Conservation (phyloP, 495 filamentous ascomycete species). For the Penicillium steckii region DNA sequence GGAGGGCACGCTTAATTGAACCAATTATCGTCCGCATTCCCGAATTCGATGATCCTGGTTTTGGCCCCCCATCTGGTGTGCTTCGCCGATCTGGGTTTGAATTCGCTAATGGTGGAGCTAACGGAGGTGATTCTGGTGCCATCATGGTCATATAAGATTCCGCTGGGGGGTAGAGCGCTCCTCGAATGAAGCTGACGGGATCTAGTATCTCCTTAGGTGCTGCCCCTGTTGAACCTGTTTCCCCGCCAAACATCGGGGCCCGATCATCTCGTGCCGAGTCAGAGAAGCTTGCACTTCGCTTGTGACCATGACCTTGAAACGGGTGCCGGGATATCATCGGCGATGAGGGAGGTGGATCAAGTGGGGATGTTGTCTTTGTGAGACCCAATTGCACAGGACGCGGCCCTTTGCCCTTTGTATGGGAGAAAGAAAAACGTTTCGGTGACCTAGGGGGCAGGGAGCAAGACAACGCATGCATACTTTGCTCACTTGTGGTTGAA, state of each 20-base stretch:
- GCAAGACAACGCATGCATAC: slow-evolving; percentile 72
- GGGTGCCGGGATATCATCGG: slow-evolving; percentile 33
- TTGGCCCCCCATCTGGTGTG: slow-evolving; percentile 30
- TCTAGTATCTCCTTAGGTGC: slow-evolving; percentile 58
- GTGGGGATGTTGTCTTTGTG: slow-evolving; percentile 18
- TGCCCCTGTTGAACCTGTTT: slow-evolving; percentile 5
- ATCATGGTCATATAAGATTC: slow-evolving; percentile 73
- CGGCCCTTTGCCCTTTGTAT: slow-evolving; percentile 49
- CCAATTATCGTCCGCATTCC: slow-evolving; percentile 85
- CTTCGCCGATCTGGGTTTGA: slow-evolving; percentile 31
- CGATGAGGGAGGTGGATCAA: slow-evolving; percentile 29
- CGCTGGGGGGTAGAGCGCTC: slow-evolving; percentile 71
- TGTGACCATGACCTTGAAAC: slow-evolving; percentile 55
- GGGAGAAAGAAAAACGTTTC: slow-evolving; percentile 42
- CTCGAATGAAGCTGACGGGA: slow-evolving; percentile 81
- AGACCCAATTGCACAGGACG: slow-evolving; percentile 58
- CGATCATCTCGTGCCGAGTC: slow-evolving; percentile 82
- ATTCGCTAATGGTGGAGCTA: slow-evolving; percentile 25
- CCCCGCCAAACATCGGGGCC: slow-evolving; percentile 46
- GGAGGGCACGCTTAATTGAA: slow-evolving; percentile 82
- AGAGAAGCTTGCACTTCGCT: slow-evolving; percentile 75
- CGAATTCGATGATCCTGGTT: slow-evolving; percentile 46
- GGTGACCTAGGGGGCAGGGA: slow-evolving; percentile 70
- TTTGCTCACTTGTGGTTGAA: slow-evolving; percentile 54
- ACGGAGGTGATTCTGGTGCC: slow-evolving; percentile 59